These are phyloP conservation scores for Thalassiosira profunda DNA, from an alignment of 108 stramenopile genomes.

Conservation along the genomic window DNA sequence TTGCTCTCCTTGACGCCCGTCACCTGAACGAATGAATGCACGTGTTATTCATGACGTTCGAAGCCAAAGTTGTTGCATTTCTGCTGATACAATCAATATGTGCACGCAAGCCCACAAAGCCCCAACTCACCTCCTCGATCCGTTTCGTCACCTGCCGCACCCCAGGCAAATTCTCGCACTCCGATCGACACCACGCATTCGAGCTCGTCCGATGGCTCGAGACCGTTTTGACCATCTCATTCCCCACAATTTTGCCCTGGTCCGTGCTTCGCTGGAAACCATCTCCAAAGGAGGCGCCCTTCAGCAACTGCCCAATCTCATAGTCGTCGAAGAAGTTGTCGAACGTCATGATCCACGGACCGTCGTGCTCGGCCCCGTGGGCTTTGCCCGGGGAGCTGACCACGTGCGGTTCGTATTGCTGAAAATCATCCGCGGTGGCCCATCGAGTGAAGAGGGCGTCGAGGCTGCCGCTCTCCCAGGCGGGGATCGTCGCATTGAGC, in stretches of 20 bases:
- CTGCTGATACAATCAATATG: neutral
- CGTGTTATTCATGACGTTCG: too few relatives aligned
- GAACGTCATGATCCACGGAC: conserved; percentile 66
- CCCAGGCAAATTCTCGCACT: conserved; percentile 54
- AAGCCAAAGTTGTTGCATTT: too few relatives aligned
- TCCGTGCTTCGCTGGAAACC: conserved; percentile 54
- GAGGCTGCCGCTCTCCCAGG: conserved; percentile 32
- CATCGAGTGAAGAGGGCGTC: conserved; percentile 38
- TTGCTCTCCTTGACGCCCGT: conserved; percentile 53
- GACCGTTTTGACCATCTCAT: conserved; percentile 50
- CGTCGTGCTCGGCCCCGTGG: conserved; percentile 32
- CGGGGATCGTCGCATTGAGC: conserved; percentile 42
- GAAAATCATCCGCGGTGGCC: conserved; percentile 27
- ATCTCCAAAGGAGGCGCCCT: conserved; percentile 24
- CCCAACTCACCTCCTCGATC: conserved; percentile 41
- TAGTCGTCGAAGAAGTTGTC: conserved; percentile 50
- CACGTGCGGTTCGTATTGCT: conserved; percentile 25
- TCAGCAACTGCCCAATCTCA: conserved; percentile 47
- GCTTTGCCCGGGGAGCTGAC: conserved; percentile 24
- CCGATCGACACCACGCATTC: conserved; percentile 64
- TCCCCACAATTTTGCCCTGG: conserved; percentile 46
- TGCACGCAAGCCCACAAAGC: neutral
- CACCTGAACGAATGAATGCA: conserved; percentile 23
- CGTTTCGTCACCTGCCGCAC: conserved; percentile 36
- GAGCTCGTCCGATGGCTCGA: conserved; percentile 49